Base-by-base conservation (phyloP, 1,139 yeast species). In the Pneumocystis murina region DNA sequence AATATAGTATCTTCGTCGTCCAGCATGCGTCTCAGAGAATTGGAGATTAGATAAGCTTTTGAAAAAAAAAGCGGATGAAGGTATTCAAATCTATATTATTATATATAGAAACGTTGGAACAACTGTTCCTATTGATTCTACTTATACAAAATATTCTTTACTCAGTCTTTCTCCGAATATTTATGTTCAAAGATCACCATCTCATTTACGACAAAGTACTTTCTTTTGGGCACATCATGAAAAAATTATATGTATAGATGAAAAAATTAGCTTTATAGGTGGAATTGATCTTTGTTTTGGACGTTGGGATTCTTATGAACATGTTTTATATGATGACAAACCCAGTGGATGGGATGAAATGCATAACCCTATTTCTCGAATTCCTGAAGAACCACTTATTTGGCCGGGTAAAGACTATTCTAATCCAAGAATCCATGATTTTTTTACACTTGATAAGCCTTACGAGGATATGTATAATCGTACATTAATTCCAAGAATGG, bases 211-310 rank as follows among this genome's bases (percentile, higher is more conserved):
- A 64, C 97, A 92, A 72, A 90, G 91, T 71, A 90, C 96, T 0
- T 88, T 84, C 71, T 94, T 94, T 73, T 94, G 98, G 98, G 98
- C 99, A 0, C 99, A 94, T 76, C 99, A 94, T 75, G 99, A 94
- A 72, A 94, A 94, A 72, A 75, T 94, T 64, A 84, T 94, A 69
- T 81, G 92, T 59, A 78, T 94, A 64, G 99, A 94, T 74, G 89
- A 87, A 68, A 85, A 92, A 0, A 81, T 90, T 63, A 95, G 95
- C 6, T 94, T 92, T 72, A 77, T 91, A 64, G 99, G 99, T 40
- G 99, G 99, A 39, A 84, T 92, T 68, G 99, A 94, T 75, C 78
- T 94, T 66, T 94, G 99, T 72, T 92, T 82, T 73, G 99, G 98
- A 40, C 81, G 99, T 70, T 94, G 82, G 77, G 99, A 94, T 74